A percentile compares a stretch with the other conserved stretches of the same genome.
phyloP scores from a whole-genome alignment of 2,329 filamentous ascomycete species.

The Talaromyces atroroseus region DNA sequence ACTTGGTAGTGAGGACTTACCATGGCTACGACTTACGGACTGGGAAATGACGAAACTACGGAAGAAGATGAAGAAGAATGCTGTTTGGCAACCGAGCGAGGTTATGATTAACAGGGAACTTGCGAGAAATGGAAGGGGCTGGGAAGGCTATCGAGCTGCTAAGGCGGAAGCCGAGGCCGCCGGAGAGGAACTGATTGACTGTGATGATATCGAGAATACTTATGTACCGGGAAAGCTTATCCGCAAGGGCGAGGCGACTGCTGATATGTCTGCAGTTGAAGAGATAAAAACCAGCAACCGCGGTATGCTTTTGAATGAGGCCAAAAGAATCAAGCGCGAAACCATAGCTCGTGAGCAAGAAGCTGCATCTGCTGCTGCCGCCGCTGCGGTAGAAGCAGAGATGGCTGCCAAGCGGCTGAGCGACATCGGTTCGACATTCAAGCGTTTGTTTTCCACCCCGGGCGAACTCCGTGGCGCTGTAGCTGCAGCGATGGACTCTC shows the following conservation, averaged over 20 bases:
- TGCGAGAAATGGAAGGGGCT: slow-evolving; percentile 52
- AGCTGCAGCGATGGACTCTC: slow-evolving; percentile 15
- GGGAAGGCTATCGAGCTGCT: slow-evolving; percentile 45
- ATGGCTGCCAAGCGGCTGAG: slow-evolving; percentile 33
- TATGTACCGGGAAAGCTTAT: slow-evolving; percentile 35
- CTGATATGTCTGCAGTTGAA: slow-evolving; percentile 32
- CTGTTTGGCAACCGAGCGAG: slow-evolving; percentile 62
- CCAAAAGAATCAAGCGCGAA: slow-evolving; percentile 58
- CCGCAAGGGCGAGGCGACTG: slow-evolving; percentile 37
- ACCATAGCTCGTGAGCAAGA: slow-evolving; percentile 46
- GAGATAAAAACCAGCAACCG: slow-evolving; percentile 53
- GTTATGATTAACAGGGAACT: slow-evolving; percentile 63
- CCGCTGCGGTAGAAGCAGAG: slow-evolving; percentile 33
- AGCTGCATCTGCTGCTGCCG: slow-evolving; percentile 22
- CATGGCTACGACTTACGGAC: slow-evolving; percentile 61
- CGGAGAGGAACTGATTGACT: slow-evolving; percentile 55
- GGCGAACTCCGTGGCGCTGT: slow-evolving; percentile 20
- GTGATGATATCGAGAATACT: slow-evolving; percentile 41
- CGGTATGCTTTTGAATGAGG: slow-evolving; percentile 56
- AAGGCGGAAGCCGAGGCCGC: slow-evolving; percentile 47
- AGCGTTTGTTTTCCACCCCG: slow-evolving; percentile 29
- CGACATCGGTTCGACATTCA: slow-evolving; percentile 34
- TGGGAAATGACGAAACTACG: slow-evolving; percentile 63
- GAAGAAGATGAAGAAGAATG: slow-evolving; percentile 67
- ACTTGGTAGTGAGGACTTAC: slow-evolving; percentile 55